Conservation (phyloP, 73 alveolate genomes). For the Urostyla sp. region DNA sequence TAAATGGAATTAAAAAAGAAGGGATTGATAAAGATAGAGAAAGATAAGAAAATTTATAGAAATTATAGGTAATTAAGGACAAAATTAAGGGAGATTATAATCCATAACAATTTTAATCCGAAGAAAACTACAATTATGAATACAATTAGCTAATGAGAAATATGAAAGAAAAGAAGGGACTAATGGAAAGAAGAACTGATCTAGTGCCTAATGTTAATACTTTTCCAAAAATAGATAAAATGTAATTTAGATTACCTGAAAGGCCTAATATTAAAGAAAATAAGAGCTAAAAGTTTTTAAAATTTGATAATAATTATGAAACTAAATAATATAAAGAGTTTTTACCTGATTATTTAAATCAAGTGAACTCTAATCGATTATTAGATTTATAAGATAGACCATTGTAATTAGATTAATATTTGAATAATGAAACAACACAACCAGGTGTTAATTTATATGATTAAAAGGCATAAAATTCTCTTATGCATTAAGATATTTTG, state of each 20-base stretch:
- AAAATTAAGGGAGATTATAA: background rate
- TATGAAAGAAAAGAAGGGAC: slow-evolving; percentile 32
- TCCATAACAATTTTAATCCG: background rate
- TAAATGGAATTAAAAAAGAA: slow-evolving; percentile 12
- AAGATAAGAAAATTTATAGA: slow-evolving; percentile 14
- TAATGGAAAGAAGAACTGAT: slow-evolving; percentile 17
- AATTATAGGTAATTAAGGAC: slow-evolving; percentile 3
- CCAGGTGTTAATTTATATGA: background rate
- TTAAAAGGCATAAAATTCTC: slow-evolving; percentile 4
- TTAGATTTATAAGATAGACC: slow-evolving; percentile 6
- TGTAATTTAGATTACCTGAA: slow-evolving; percentile 43
- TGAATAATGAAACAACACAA: slow-evolving; percentile 38
- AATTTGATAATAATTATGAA: slow-evolving; percentile 16
- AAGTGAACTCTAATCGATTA: slow-evolving; percentile 30
- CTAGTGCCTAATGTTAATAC: slow-evolving; percentile 23
- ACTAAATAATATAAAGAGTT: background rate
- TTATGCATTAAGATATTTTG: slow-evolving; percentile 31
- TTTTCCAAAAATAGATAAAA: slow-evolving; percentile 37
- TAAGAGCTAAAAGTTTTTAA: background rate
- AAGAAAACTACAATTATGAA: slow-evolving; percentile 6
- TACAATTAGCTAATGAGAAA: slow-evolving; percentile 27
- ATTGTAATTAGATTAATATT: background rate
- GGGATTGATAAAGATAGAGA: slow-evolving; percentile 45
- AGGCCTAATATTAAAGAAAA: slow-evolving; percentile 19
- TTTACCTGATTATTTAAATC: slow-evolving; percentile 32